Percentiles rank a stretch among this genome's conserved stretches.
Evolutionary conservation across 495 filamentous ascomycete genomes (phyloP).

Genomic region (Hypoxylon lienhwacheense): DNA sequence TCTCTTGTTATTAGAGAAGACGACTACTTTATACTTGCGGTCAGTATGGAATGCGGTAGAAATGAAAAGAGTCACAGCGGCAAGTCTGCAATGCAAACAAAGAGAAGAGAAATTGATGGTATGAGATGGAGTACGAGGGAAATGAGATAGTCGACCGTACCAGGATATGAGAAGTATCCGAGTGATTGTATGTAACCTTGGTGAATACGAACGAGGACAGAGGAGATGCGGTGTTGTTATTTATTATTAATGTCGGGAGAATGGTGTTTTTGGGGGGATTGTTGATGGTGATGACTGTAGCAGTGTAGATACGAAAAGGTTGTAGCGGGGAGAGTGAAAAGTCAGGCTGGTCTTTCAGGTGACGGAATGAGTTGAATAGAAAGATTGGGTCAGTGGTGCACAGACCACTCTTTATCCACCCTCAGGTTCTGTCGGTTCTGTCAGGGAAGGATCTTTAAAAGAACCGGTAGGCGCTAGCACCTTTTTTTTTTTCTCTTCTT

Average conservation of each 20-base stretch:
- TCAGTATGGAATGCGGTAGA: conserved; percentile 38
- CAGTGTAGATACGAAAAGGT: conserved; percentile 13
- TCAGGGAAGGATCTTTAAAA: conserved; percentile 9
- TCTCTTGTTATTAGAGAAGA: conserved; percentile 35
- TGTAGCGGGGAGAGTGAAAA: conserved; percentile 29
- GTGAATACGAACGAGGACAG: conserved; percentile 11
- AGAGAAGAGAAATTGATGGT: conserved; percentile 18
- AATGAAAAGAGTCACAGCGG: conserved; percentile 31
- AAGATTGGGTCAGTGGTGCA: conserved; percentile 19
- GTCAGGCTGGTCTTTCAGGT: conserved; percentile 33
- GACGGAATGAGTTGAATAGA: conserved; percentile 29
- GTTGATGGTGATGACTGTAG: conserved; percentile 9
- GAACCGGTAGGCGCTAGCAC: conserved; percentile 21
- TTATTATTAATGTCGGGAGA: conserved; percentile 13
- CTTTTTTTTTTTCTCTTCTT: conserved; percentile 11
- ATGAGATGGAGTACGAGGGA: background rate
- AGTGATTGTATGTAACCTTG: conserved; percentile 2
- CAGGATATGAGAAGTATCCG: conserved; percentile 5
- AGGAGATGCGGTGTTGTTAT: background rate
- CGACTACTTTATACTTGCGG: conserved; percentile 35
- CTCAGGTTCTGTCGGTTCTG: background rate
- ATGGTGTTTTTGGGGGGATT: conserved; percentile 1
- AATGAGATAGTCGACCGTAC: conserved; percentile 10
- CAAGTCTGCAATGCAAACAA: conserved; percentile 16
- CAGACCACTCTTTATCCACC: conserved; percentile 10